Evolutionary conservation across 352 stramenopile species (phyloP).

Genomic region (Globisporangium uncinulatum): DNA sequence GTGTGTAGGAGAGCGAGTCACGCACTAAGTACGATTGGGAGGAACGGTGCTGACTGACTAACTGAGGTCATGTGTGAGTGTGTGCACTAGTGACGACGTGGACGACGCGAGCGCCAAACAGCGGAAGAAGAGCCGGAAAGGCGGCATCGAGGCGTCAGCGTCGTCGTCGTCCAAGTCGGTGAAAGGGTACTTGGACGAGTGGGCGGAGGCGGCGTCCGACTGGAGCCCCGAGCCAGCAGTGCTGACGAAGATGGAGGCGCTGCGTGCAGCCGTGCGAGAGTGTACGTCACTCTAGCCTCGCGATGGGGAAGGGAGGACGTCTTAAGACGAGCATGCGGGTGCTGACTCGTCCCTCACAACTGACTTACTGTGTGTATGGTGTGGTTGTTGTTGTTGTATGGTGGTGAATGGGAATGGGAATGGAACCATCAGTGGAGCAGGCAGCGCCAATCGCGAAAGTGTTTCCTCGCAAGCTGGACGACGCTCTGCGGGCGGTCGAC

Average conservation of each 20-base stretch:
- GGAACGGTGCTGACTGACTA: too few species aligned
- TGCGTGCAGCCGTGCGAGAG: conserved; percentile 56
- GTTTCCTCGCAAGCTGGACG: conserved; percentile 74
- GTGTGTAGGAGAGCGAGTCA: conserved; percentile 1
- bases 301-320: too few species aligned
- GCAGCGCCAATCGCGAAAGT: conserved; percentile 67
- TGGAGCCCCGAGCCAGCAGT: conserved; percentile 59
- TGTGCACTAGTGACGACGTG: conserved; percentile 9
- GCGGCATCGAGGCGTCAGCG: conserved; percentile 17
- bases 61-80: not conserved
- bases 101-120: conserved; percentile 1
- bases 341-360: not conserved
- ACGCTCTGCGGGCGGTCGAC: conserved; percentile 72
- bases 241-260: conserved; percentile 41
- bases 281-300: conserved; percentile 31
- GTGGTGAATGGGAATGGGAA: not conserved
- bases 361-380: not conserved
- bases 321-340: too few species aligned
- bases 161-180: conserved; percentile 29
- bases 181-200: conserved; percentile 59
- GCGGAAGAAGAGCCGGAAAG: conserved; percentile 41
- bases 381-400: not conserved
- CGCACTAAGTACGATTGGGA: too few species aligned
- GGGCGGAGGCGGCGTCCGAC: conserved; percentile 59
- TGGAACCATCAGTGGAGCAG: conserved; percentile 29